Evolutionary conservation across 495 filamentous ascomycete genomes (phyloP), one percentile per base, ranked within the genome.

Genomic region (Barbatosphaeria neglecta): DNA sequence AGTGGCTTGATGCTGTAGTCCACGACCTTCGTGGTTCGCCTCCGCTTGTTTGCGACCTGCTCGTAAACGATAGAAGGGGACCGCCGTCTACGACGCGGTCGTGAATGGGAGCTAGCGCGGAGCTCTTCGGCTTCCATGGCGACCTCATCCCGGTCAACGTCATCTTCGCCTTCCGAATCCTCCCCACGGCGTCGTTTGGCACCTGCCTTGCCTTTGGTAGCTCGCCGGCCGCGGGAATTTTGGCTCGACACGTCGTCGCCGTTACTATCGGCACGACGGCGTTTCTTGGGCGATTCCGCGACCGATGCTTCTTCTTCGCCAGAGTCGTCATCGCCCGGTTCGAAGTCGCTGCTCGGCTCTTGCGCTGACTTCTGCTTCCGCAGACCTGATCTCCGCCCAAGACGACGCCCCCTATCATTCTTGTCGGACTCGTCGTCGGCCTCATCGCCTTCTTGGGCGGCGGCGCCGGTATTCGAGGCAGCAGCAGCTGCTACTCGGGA

Each of bases 321-420:
- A 0, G 68, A 75, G 25, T 81, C 82, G 42, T 80, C 38, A 7
- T 40, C 78, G 7, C 75, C 75, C 7, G 87, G 87, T 54, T 95
- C 87, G 55, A 94, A 95, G 51, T 95, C 89, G 59, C 86, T 92
- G 53, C 83, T 87, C 15, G 84, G 83, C 48, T 89, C 80, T 35
- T 72, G 60, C 6, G 61, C 49, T 22, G 72, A 76, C 43, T 75
- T 76, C 57, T 83, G 72, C 52, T 74, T 72, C 19, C 64, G 60
- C 44, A 59, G 52, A 7, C 53, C 48, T 37, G 63, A 64, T 46
- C 72, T 71, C 33, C 76, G 72, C 19, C 64, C 72, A 1, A 75
- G 59, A 17, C 72, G 67, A 43, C 75, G 51, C 47, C 67, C 48
- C 51, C 53, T 35, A 28, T 45, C 50, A 22, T 54, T 54, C 43